phyloP scores from a whole-genome alignment of 495 filamentous ascomycete species.

The Penicillium paradoxum region DNA sequence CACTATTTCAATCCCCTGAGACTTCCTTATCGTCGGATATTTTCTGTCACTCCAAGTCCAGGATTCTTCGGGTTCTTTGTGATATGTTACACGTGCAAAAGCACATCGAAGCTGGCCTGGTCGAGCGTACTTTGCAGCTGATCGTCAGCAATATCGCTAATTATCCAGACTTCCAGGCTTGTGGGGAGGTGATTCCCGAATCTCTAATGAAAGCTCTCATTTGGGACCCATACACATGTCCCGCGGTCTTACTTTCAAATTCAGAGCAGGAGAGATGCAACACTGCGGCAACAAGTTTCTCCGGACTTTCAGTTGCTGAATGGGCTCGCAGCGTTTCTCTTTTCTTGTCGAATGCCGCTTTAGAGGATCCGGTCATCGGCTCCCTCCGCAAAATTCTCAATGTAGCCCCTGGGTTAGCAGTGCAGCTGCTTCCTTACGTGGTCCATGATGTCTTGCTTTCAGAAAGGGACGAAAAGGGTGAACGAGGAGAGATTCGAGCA shows the following conservation, averaged over 20 bases:
- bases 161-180: conserved; percentile 43
- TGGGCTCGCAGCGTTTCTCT: conserved; percentile 66
- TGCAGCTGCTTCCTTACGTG: conserved; percentile 69
- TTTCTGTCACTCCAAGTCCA: conserved; percentile 38
- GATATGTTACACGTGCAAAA: conserved; percentile 61
- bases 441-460: conserved; percentile 68
- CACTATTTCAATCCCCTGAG: conserved; percentile 16
- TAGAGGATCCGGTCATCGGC: conserved; percentile 60
- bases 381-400: conserved; percentile 58
- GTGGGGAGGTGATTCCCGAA: conserved; percentile 37
- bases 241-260: conserved; percentile 16
- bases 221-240: conserved; percentile 43
- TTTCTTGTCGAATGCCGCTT: conserved; percentile 54
- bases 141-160: conserved; percentile 56
- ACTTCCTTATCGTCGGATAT: conserved; percentile 7
- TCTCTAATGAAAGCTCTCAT: conserved; percentile 39
- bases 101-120: conserved; percentile 60
- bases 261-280: conserved; percentile 15
- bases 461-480: conserved; percentile 35
- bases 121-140: conserved; percentile 70
- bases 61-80: conserved; percentile 61
- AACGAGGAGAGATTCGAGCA: conserved; percentile 23
- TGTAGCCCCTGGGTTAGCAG: conserved; percentile 60
- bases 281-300: conserved; percentile 5
- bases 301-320: conserved; percentile 23